Conservation (phyloP, 164 flowering plant genomes). For the Aristolochia contorta region DNA sequence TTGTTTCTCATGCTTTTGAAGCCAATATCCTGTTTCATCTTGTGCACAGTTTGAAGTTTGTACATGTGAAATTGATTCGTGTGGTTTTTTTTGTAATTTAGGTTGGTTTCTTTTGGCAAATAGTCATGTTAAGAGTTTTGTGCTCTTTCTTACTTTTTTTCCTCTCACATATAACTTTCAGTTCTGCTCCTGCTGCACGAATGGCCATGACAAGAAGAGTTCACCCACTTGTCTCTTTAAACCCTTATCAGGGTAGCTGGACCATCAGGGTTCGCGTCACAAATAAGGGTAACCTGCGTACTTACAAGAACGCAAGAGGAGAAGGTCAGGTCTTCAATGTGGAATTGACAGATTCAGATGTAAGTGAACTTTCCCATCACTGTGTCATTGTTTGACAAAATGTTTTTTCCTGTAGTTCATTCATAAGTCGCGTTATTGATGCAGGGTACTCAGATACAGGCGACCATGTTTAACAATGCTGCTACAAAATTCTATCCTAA, state of each 20-base stretch:
- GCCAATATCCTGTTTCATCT: no score
- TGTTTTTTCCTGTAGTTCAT: not conserved
- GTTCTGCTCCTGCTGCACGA: constrained; percentile 78
- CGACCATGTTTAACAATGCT: constrained; percentile 95
- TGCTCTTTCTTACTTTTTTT: no score
- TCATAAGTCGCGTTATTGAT: constrained; percentile 3
- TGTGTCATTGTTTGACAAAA: not conserved
- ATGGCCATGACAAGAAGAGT: constrained; percentile 91
- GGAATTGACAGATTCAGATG: constrained; percentile 91
- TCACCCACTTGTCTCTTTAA: constrained; percentile 78
- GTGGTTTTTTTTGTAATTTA: not conserved
- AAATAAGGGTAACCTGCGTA: constrained; percentile 37
- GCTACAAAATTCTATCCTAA: constrained; percentile 72
- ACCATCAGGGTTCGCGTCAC: constrained; percentile 81
- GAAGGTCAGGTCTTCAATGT: constrained; percentile 67
- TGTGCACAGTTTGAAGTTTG: not conserved
- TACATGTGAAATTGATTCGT: not conserved
- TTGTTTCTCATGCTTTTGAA: no score
- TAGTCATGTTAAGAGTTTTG: no score
- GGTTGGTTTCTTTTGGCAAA: no score
- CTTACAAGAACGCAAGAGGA: constrained; percentile 38
- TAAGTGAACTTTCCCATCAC: constrained; percentile 19
- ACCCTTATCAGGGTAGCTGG: constrained; percentile 95
- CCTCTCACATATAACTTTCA: constrained; percentile 12
- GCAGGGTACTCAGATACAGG: constrained; percentile 98